Evolutionary conservation across 805 yeast genomes (phyloP).

Genomic region (Cyberlindnera maclurae): DNA sequence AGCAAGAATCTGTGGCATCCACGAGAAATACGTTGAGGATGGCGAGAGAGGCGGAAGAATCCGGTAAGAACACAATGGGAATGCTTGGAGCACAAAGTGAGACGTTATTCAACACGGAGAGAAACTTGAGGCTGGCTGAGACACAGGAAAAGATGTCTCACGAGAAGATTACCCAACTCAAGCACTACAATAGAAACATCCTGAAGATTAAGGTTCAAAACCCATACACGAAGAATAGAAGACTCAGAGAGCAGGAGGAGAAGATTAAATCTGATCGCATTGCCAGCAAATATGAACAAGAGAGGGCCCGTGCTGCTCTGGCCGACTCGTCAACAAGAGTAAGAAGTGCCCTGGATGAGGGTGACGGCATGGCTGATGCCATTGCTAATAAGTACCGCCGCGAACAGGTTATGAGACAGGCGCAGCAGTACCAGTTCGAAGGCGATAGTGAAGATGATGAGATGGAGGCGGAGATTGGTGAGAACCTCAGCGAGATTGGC

Average conservation of each 20-base stretch:
- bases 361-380: slow-evolving; percentile 26
- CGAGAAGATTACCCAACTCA: slow-evolving; percentile 72
- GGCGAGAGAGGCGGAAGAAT: slow-evolving; percentile 65
- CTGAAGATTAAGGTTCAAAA: slow-evolving; percentile 75
- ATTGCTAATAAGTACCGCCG: slow-evolving; percentile 30
- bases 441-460: slow-evolving; percentile 91
- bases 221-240: slow-evolving; percentile 80
- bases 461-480: slow-evolving; percentile 80
- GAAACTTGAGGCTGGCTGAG: slow-evolving; percentile 65
- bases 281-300: slow-evolving; percentile 55
- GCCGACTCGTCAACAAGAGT: slow-evolving; percentile 64
- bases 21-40: slow-evolving; percentile 75
- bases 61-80: slow-evolving; percentile 80
- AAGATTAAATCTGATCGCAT: slow-evolving; percentile 54
- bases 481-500: slow-evolving; percentile 73
- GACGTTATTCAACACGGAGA: slow-evolving; percentile 72
- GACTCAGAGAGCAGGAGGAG: slow-evolving; percentile 69
- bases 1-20: slow-evolving; percentile 79
- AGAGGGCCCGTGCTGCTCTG: slow-evolving; percentile 50
- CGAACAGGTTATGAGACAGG: slow-evolving; percentile 36
- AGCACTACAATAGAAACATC: slow-evolving; percentile 71
- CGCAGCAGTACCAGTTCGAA: slow-evolving; percentile 73
- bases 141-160: slow-evolving; percentile 80
- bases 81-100: slow-evolving; percentile 93
- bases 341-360: slow-evolving; percentile 48